phyloP scores from a whole-genome alignment of 371 early-diverging fungal genomes.

The Massospora cicadina region DNA sequence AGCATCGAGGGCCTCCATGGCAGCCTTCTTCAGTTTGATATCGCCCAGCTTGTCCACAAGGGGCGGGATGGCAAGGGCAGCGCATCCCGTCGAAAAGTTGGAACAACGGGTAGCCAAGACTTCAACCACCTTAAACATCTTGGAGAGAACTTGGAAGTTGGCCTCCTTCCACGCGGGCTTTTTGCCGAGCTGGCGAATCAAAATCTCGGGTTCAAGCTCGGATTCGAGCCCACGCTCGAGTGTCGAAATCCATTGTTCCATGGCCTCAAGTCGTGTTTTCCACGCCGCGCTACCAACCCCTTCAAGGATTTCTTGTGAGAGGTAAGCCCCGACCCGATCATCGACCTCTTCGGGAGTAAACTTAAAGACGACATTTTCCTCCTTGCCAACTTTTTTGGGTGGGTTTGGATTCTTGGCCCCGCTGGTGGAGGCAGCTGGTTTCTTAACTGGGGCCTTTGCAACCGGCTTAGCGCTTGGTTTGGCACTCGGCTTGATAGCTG shows the following conservation, averaged over 20 bases:
- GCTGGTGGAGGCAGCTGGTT: constrained; percentile 26
- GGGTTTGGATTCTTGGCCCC: constrained; percentile 19
- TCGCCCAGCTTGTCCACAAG: constrained; percentile 85
- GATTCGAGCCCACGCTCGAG: constrained; percentile 4
- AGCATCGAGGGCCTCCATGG: constrained; percentile 51
- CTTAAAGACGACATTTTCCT: constrained; percentile 46
- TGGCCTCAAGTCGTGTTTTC: constrained; percentile 69
- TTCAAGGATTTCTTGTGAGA: constrained; percentile 34
- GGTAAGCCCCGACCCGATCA: constrained; percentile 35
- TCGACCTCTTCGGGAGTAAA: constrained; percentile 46
- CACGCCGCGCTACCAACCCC: constrained; percentile 54
- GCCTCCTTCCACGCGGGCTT: constrained; percentile 90
- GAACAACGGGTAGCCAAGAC: constrained; percentile 35
- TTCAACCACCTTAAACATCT: constrained; percentile 36
- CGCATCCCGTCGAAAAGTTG: constrained; percentile 53
- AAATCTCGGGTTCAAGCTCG: constrained; percentile 59
- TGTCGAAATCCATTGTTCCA: background rate
- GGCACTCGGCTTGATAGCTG: constrained; percentile 18
- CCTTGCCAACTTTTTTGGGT: constrained; percentile 26
- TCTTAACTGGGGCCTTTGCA: constrained; percentile 37
- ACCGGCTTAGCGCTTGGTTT: constrained; percentile 8
- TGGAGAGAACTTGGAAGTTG: constrained; percentile 68
- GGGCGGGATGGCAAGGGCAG: constrained; percentile 46
- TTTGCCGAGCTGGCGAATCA: constrained; percentile 54
- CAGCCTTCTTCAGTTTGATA: constrained; percentile 72